phyloP scores from a whole-genome alignment of 495 filamentous ascomycete genomes.

The Chaetomium tenue region DNA sequence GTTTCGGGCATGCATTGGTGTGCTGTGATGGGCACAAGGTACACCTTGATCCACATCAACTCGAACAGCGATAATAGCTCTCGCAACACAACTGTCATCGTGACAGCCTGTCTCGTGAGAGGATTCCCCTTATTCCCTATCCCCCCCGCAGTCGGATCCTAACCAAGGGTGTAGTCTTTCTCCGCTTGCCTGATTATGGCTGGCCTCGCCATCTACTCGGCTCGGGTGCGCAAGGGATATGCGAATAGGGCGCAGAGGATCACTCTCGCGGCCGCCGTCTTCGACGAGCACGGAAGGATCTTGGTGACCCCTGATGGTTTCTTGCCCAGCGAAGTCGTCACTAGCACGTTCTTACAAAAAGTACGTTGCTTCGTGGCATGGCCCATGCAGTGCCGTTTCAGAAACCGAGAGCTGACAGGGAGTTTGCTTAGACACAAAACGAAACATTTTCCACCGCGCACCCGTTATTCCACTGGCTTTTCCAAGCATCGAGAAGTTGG shows the following conservation, averaged over 20 bases:
- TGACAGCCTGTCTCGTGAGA: constrained; percentile 63
- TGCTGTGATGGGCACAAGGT: constrained; percentile 68
- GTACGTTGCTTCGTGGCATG: not conserved
- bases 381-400: not conserved
- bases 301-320: constrained; percentile 77
- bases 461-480: constrained; percentile 84
- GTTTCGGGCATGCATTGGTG: constrained; percentile 91
- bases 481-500: constrained; percentile 77
- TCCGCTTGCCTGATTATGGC: constrained; percentile 57
- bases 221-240: constrained; percentile 54
- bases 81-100: constrained; percentile 59
- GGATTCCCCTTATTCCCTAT: no score
- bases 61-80: constrained; percentile 39
- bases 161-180: constrained; percentile 49
- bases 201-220: constrained; percentile 53
- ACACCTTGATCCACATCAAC: constrained; percentile 47
- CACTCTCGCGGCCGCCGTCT: constrained; percentile 71
- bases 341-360: constrained; percentile 69
- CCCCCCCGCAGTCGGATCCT: not conserved
- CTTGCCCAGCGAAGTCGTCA: constrained; percentile 80
- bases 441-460: constrained; percentile 76
- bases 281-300: constrained; percentile 70
- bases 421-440: constrained; percentile 53
- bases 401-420: constrained; percentile 25
- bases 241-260: constrained; percentile 71